phyloP scores from a whole-genome alignment of 75 land plant genomes.

The Sequoia sempervirens region DNA sequence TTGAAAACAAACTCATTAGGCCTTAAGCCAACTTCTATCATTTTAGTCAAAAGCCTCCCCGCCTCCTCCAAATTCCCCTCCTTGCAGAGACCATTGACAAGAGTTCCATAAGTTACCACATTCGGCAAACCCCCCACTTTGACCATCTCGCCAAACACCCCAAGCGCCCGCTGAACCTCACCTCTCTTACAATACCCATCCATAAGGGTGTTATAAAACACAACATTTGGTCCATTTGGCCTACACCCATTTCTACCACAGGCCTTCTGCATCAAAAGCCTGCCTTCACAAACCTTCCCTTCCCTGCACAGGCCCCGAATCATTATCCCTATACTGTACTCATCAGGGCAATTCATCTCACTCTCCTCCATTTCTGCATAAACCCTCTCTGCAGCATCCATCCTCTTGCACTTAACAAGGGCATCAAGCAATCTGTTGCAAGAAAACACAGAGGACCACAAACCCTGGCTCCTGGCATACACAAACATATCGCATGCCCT shows the following conservation, averaged over 20 bases:
- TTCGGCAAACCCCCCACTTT: conserved; percentile 38
- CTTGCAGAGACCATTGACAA: conserved; percentile 50
- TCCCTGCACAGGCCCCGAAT: conserved; percentile 39
- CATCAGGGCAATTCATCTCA: not conserved
- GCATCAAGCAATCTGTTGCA: conserved; percentile 2
- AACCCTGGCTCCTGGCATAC: not conserved
- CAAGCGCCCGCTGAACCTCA: conserved; percentile 21
- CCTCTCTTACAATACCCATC: conserved; percentile 40
- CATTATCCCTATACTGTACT: conserved; percentile 35
- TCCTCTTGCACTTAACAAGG: not conserved
- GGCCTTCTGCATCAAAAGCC: conserved; percentile 26
- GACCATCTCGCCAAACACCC: conserved; percentile 35
- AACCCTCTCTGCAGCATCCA: not conserved
- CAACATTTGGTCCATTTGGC: conserved; percentile 30
- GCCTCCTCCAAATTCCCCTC: conserved; percentile 43
- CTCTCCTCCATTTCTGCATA: not conserved
- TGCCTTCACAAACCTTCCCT: conserved; percentile 44
- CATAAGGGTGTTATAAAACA: conserved; percentile 46
- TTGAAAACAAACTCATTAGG: conserved; percentile 58
- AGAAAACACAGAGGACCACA: not conserved
- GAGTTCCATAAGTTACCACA: conserved; percentile 51
- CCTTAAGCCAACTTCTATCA: conserved; percentile 21
- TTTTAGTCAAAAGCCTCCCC: conserved; percentile 27
- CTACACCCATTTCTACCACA: conserved; percentile 38
- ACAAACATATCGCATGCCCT: not conserved